Conservation (phyloP, 2,329 filamentous ascomycete genomes). For the Colletotrichum sp. region DNA sequence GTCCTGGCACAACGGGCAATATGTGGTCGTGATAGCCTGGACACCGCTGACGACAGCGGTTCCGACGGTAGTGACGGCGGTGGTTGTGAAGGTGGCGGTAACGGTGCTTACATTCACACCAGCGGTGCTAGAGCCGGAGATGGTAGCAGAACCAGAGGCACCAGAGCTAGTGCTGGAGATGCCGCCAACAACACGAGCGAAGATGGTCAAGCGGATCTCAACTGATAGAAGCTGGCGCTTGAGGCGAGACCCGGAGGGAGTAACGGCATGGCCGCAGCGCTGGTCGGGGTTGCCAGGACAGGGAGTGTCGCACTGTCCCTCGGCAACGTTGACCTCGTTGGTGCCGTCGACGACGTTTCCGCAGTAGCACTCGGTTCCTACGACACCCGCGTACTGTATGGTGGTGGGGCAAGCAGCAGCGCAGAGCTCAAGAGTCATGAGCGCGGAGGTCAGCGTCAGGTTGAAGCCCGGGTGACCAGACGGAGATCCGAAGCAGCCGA, state of each 20-base stretch:
- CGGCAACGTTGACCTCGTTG: not conserved
- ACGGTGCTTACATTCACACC: not conserved
- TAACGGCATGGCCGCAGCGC: constrained; percentile 45
- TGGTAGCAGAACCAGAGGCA: not conserved
- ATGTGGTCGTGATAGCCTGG: not conserved
- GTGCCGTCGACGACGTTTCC: constrained; percentile 13
- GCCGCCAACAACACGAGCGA: not conserved
- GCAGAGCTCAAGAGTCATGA: constrained; percentile 29
- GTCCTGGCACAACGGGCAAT: not conserved
- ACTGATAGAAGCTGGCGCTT: not conserved
- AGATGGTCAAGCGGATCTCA: not conserved
- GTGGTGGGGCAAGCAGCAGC: constrained; percentile 24
- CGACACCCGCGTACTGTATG: not conserved
- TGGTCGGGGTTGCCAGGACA: constrained; percentile 46
- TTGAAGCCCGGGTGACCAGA: constrained; percentile 30
- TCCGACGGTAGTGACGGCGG: not conserved
- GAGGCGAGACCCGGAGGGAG: not conserved
- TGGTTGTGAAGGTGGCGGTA: not conserved
- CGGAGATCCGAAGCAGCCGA: constrained; percentile 31
- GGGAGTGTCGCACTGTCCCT: constrained; percentile 33
- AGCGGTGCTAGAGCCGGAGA: not conserved
- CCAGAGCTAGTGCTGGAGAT: not conserved
- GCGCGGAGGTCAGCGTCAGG: constrained; percentile 3
- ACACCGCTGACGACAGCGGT: not conserved
- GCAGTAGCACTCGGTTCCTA: constrained; percentile 24